phyloP scores from a whole-genome alignment of 768 basidiomycete species.

The Lactarius indigo region DNA sequence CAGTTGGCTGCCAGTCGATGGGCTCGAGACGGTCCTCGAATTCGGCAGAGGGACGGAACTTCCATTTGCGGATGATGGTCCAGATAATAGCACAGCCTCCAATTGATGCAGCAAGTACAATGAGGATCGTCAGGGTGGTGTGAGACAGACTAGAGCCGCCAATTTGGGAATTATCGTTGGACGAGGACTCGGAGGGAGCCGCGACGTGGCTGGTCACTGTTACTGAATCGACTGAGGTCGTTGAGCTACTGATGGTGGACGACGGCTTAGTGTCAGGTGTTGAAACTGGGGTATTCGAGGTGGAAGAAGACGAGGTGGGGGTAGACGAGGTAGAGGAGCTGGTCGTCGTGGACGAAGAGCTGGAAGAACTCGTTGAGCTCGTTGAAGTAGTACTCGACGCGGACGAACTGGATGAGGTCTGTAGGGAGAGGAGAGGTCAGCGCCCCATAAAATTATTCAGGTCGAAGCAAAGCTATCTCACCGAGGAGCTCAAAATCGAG shows the following conservation, averaged over 20 bases:
- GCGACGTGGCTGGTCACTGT: constrained; percentile 27
- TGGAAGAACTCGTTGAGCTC: constrained; percentile 32
- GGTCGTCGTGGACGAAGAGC: constrained; percentile 24
- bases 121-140: constrained; percentile 55
- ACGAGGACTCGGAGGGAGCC: constrained; percentile 26
- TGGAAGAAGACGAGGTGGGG: constrained; percentile 2
- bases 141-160: constrained; percentile 43
- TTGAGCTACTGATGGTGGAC: constrained; percentile 14
- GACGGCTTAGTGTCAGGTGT: constrained; percentile 29
- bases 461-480: not conserved
- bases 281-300: constrained; percentile 21
- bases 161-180: constrained; percentile 33
- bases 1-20: constrained; percentile 82
- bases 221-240: constrained; percentile 28
- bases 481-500: constrained; percentile 10
- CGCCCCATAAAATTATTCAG: not conserved
- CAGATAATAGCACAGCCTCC: constrained; percentile 72
- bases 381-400: constrained; percentile 16
- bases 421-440: not conserved
- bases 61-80: constrained; percentile 93
- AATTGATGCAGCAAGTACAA: constrained; percentile 63
- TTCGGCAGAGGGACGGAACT: constrained; percentile 73
- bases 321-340: constrained; percentile 23
- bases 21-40: constrained; percentile 85
- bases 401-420: constrained; percentile 14